A percentile compares a stretch with the other conserved stretches of the same genome.
Conservation (phyloP, 768 basidiomycete genomes). For the Termitomyces eurrhizus region DNA sequence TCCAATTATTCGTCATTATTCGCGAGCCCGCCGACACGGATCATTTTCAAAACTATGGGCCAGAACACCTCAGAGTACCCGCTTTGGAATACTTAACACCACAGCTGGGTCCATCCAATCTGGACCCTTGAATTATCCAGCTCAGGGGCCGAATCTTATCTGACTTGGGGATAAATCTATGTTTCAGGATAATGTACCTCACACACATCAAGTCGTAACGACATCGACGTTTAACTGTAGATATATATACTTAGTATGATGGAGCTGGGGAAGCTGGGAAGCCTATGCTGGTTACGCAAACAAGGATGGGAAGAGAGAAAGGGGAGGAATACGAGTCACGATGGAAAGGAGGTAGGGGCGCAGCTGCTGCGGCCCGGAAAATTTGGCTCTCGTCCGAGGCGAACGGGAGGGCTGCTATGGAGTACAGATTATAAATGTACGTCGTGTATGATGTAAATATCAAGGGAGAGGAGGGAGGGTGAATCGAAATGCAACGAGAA, state of each 20-base stretch:
- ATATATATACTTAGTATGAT: not conserved
- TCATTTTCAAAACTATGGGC: not conserved
- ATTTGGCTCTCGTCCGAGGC: too few species aligned
- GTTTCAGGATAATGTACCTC: not conserved
- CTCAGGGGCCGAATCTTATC: not conserved
- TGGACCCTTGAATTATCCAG: not conserved
- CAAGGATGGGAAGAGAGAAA: too few species aligned
- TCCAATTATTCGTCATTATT: not conserved
- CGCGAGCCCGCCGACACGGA: not conserved
- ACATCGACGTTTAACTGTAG: not conserved
- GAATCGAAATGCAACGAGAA: too few species aligned
- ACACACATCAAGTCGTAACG: not conserved
- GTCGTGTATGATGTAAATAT: too few species aligned
- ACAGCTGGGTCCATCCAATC: not conserved
- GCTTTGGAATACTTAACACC: not conserved
- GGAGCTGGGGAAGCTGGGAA: not conserved
- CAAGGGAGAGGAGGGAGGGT: too few species aligned
- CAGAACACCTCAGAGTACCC: not conserved
- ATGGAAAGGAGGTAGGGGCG: too few species aligned
- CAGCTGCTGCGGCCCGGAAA: too few species aligned
- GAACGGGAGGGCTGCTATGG: too few species aligned
- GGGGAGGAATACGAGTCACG: too few species aligned
- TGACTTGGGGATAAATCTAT: not conserved
- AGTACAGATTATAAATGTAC: too few species aligned
- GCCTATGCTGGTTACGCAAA: too few species aligned